Conservation (phyloP, 345 rosid genomes). For the Anacardium occidentale region DNA sequence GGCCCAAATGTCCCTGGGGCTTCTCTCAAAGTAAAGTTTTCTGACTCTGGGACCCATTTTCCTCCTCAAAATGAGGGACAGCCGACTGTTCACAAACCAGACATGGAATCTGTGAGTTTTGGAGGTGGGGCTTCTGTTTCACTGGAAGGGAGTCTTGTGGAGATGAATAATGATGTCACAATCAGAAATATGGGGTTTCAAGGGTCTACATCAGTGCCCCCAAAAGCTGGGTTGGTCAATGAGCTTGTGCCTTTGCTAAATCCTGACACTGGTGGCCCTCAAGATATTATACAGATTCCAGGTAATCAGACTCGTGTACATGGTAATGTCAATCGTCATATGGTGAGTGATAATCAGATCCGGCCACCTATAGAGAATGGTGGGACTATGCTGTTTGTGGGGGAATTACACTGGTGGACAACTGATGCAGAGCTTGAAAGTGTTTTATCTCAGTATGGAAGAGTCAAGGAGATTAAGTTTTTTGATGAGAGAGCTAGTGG, state of each 20-base stretch:
- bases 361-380: conserved; percentile 67
- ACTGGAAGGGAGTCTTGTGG: conserved; percentile 39
- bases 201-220: conserved; percentile 43
- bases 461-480: conserved; percentile 82
- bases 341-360: conserved; percentile 61
- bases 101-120: conserved; percentile 46
- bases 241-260: conserved; percentile 49
- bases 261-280: conserved; percentile 48
- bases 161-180: conserved; percentile 42
- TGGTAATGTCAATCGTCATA: conserved; percentile 28
- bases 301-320: conserved; percentile 54
- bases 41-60: conserved; percentile 34
- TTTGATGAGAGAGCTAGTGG: conserved; percentile 88
- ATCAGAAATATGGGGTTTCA: conserved; percentile 46
- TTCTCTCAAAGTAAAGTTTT: conserved; percentile 46
- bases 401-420: conserved; percentile 92
- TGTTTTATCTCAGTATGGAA: conserved; percentile 66
- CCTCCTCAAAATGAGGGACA: conserved; percentile 38
- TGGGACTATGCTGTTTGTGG: conserved; percentile 65
- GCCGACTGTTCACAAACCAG: conserved; percentile 41
- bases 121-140: conserved; percentile 44
- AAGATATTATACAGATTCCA: conserved; percentile 47
- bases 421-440: conserved; percentile 83
- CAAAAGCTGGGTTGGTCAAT: conserved; percentile 32
- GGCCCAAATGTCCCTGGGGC: conserved; percentile 39